Evolutionary conservation across 2,329 filamentous ascomycete species (phyloP), one percentile per base, ranked within the genome.

Genomic region (Cladosporium sp.): DNA sequence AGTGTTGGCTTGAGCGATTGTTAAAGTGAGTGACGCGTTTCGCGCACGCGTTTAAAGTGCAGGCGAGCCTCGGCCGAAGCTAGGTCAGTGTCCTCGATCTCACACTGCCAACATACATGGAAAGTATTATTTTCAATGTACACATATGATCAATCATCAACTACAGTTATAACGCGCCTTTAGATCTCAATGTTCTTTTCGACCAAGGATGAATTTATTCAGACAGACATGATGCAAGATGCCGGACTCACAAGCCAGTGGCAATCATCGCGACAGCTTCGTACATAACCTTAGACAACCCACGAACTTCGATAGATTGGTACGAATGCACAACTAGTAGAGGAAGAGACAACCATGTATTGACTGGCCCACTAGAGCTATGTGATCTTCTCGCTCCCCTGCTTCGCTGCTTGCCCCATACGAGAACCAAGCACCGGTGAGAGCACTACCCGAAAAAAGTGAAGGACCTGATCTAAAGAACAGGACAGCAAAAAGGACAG

Each of bases 11-110:
- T 12, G 15, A 30, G n/a, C 30, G 28, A 34, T 55, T 55, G 55
- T 30, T n/a, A 41, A 41, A 41, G 34, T 28, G 54, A 21, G 55
- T 26, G 55, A 58, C 55, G 55, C 55, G 55, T 34, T 58, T 58
- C 55, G 55, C 32, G 55, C 34, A 41, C 55, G 55, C 32, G 52
- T 55, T 8, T 55, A 55, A 34, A 30, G 28, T 55, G 28, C 28
- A 55, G 41, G 52, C 52, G 28, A 55, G 52, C 52, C 49, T 52
- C 49, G 49, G 49, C 24, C 49, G 49, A 47, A 47, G n/a, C 41
- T 36, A 36, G 34, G 34, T 1, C n/a, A n/a, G 41, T 12, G n/a
- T 21, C 41, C 8, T 47, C n/a, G 3, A 24, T 4, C 1, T 4
- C n/a, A 8, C 8, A 8, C 10, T 47, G n/a, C 7, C 41, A 21